These are phyloP conservation scores for Kurtzmaniella quercitrusa DNA, from an alignment of 1,139 yeast genomes.

Conservation along the genomic window DNA sequence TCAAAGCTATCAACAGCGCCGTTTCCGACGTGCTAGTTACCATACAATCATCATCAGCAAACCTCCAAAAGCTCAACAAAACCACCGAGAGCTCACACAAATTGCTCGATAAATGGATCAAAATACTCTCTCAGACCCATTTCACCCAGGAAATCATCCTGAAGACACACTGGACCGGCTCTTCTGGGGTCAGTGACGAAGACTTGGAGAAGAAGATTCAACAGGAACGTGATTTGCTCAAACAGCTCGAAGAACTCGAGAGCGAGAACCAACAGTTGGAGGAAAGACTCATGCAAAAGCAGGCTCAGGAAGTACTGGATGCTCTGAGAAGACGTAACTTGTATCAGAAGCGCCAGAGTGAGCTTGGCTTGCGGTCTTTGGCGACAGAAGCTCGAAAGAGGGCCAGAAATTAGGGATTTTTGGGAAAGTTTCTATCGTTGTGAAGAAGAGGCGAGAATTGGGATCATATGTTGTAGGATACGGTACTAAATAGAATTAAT, in stretches of 20 bases:
- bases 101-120: slow-evolving; percentile 42
- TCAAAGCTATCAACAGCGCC: slow-evolving; percentile 27
- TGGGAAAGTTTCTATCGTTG: too few relatives aligned
- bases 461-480: too few relatives aligned
- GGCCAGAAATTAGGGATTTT: not conserved
- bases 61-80: slow-evolving; percentile 27
- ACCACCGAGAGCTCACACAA: slow-evolving; percentile 33
- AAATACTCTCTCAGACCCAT: slow-evolving; percentile 43
- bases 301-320: slow-evolving; percentile 16
- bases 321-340: slow-evolving; percentile 14
- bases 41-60: slow-evolving; percentile 22
- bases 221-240: slow-evolving; percentile 21
- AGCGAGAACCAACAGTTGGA: slow-evolving; percentile 26
- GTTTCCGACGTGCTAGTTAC: slow-evolving; percentile 26
- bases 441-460: too few relatives aligned
- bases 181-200: slow-evolving; percentile 13
- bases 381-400: slow-evolving; percentile 8
- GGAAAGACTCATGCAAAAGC: slow-evolving; percentile 20
- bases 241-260: slow-evolving; percentile 22
- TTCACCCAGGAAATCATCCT: slow-evolving; percentile 35
- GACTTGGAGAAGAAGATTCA: slow-evolving; percentile 15
- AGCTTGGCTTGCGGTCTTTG: slow-evolving; percentile 18
- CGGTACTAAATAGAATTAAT: too few relatives aligned
- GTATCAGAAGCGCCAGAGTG: slow-evolving; percentile 18
- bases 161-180: slow-evolving; percentile 33